Percentiles rank a stretch among this genome's conserved stretches.
Conservation (phyloP, 192 early-diverging fungal genomes). For the Coemansia sp. region DNA sequence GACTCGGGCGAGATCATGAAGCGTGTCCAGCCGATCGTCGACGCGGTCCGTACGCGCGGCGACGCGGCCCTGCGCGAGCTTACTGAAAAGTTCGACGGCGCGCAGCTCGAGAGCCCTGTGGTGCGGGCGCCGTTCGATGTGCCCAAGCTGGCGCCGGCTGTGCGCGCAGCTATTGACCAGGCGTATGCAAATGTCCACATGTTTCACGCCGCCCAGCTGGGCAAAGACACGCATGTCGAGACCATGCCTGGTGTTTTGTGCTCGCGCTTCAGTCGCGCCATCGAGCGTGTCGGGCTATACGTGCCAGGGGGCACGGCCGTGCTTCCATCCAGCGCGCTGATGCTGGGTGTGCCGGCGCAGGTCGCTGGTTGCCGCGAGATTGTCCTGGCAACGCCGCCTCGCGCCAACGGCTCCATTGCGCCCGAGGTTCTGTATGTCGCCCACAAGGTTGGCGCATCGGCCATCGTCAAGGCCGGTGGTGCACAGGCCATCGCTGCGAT, state of each 20-base stretch:
- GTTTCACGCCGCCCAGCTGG: conserved; percentile 93
- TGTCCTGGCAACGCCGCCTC: conserved; percentile 92
- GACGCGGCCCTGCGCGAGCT: conserved; percentile 79
- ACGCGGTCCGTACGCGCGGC: conserved; percentile 72
- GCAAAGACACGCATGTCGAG: conserved; percentile 68
- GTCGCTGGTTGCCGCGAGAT: conserved; percentile 96
- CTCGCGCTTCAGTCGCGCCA: conserved; percentile 86
- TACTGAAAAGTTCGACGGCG: conserved; percentile 88
- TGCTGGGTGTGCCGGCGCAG: conserved; percentile 95
- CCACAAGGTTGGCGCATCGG: conserved; percentile 90
- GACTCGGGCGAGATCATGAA: conserved; percentile 82
- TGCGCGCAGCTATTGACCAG: conserved; percentile 83
- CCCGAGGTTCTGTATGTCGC: conserved; percentile 99
- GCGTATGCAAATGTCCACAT: conserved; percentile 88
- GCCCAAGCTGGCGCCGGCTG: conserved; percentile 55
- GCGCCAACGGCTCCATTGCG: conserved; percentile 80
- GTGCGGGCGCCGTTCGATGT: conserved; percentile 78
- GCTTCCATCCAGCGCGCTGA: conserved; percentile 89
- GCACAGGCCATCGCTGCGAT: conserved; percentile 98
- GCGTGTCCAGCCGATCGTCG: conserved; percentile 86
- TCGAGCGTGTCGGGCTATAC: conserved; percentile 95
- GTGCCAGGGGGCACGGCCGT: conserved; percentile 98
- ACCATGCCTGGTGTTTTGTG: conserved; percentile 98
- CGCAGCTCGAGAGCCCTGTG: conserved; percentile 63
- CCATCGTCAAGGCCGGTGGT: conserved; percentile 89